Evolutionary conservation across 2,329 filamentous ascomycete genomes (phyloP), one percentile per base, ranked within the genome.

Genomic region (Trichophyton rubrum): DNA sequence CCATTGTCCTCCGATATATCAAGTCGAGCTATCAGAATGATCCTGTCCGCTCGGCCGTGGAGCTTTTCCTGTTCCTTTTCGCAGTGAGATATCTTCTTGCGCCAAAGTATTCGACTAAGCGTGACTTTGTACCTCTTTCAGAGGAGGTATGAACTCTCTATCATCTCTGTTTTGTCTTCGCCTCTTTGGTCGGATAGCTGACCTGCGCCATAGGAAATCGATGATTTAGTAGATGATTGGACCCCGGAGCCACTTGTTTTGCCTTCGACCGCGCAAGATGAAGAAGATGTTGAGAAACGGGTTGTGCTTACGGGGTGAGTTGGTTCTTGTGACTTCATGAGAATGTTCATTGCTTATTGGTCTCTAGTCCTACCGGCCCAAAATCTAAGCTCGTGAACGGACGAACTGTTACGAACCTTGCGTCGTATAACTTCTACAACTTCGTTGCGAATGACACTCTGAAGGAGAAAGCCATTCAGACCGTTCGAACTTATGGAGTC

Each of bases 1-100:
- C 92, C 47, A 96, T 99, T 67, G 80, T 97, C 69, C 83, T 95
- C 67, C 89, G 93, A 64, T 99, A 99, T 76, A 90, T 99, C 71
- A 89, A 89, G 74, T 96, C 90, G 61, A 96, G 90, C 72, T 97
- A 99, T 78, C 93, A 99, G 77, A 88, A 99, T 72, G 93, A 99
- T 69, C 93, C 93, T 8, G 85, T 97, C 61, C 87, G 95, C 59
- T 95, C 90, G 59, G 90, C 89, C 43, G 89, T 99, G 66, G 93
- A 99, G 76, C 79, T 99, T 58, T 85, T 97, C 66, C 81, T 99
- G 62, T 89, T 99, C 67, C 84, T 99, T 60, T 99, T 99, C 77
- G 95, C 95, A 64, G 87, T 99, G 61, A 85, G 91, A 64, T 99
- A 99, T 74, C 80, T 99, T 60, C 80, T 97, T 63, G 87, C 90